Percentiles rank a stretch among this genome's conserved stretches.
Evolutionary conservation across 176 grass and related monocot species (phyloP).

Genomic region (Tillandsia leiboldiana): DNA sequence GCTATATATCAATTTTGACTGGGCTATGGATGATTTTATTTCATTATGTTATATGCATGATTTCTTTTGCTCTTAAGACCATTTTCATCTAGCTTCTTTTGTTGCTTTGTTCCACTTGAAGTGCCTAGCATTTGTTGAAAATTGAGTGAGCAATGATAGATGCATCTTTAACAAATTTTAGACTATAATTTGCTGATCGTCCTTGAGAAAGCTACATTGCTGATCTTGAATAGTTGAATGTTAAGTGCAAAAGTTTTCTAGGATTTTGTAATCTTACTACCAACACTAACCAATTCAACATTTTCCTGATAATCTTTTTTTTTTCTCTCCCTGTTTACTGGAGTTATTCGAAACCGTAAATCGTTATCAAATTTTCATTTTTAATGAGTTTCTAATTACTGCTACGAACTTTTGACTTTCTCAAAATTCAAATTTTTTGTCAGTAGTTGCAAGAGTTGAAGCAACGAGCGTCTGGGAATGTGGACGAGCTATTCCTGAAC

Average conservation of each 20-base stretch:
- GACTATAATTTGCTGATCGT: background rate
- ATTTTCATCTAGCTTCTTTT: too few species aligned
- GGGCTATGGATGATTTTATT: background rate
- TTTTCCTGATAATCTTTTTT: background rate
- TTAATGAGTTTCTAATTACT: background rate
- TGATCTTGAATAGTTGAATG: too few species aligned
- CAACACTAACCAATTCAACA: background rate
- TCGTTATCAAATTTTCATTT: conserved; percentile 8
- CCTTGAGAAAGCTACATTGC: background rate
- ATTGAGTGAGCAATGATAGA: too few species aligned
- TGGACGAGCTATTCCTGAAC: conserved; percentile 63
- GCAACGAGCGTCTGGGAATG: conserved; percentile 71
- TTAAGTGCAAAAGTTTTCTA: background rate
- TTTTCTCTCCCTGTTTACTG: too few species aligned
- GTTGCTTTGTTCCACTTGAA: too few species aligned
- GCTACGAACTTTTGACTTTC: conserved; percentile 19
- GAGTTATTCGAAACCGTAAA: background rate
- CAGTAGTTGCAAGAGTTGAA: conserved; percentile 99
- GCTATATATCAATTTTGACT: too few species aligned
- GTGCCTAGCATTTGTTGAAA: too few species aligned
- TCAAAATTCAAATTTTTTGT: conserved; percentile 42
- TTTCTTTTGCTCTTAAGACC: too few species aligned
- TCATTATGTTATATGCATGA: background rate
- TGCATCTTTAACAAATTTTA: too few species aligned
- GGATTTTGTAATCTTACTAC: background rate